Evolutionary conservation across 202 grass and related monocot genomes (phyloP).

Genomic region (Digitaria exilis): DNA sequence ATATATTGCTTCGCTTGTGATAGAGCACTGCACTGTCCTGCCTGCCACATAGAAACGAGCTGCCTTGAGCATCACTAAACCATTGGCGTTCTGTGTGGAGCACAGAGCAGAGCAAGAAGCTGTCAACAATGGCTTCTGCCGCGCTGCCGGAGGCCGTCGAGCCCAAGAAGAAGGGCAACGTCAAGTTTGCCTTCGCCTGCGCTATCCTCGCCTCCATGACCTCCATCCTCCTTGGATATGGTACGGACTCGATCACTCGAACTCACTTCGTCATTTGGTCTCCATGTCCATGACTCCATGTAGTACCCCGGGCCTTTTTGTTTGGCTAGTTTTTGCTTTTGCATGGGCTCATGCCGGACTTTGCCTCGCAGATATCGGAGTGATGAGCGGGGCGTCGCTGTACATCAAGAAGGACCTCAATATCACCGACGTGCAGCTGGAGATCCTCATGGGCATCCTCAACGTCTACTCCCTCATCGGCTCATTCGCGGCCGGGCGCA

Average conservation of each 20-base stretch:
- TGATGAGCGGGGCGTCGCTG: slow-evolving; percentile 67
- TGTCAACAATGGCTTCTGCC: slow-evolving; percentile 39
- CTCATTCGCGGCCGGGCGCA: slow-evolving; percentile 61
- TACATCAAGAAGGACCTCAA: slow-evolving; percentile 60
- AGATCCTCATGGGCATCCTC: slow-evolving; percentile 63
- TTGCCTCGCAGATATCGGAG: slow-evolving; percentile 58
- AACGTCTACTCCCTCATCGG: slow-evolving; percentile 67
- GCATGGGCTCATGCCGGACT: slow-evolving; percentile 7
- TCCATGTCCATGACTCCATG: not conserved
- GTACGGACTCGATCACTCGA: too few relatives aligned
- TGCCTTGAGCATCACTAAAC: slow-evolving; percentile 14
- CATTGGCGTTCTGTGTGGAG: slow-evolving; percentile 12
- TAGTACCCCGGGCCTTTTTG: not conserved
- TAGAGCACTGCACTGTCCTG: not conserved
- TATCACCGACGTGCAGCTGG: slow-evolving; percentile 41
- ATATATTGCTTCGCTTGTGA: slow-evolving; percentile 27
- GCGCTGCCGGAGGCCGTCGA: slow-evolving; percentile 42
- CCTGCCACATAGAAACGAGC: slow-evolving; percentile 8
- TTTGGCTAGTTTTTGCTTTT: not conserved
- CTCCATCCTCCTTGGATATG: slow-evolving; percentile 85
- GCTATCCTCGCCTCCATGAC: slow-evolving; percentile 84
- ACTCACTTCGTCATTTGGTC: too few relatives aligned
- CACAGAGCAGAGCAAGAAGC: not conserved
- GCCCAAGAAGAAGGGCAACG: slow-evolving; percentile 54
- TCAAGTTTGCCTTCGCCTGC: slow-evolving; percentile 62